Conservation (phyloP, 306 rosid species). For the Nissolia schottii region DNA sequence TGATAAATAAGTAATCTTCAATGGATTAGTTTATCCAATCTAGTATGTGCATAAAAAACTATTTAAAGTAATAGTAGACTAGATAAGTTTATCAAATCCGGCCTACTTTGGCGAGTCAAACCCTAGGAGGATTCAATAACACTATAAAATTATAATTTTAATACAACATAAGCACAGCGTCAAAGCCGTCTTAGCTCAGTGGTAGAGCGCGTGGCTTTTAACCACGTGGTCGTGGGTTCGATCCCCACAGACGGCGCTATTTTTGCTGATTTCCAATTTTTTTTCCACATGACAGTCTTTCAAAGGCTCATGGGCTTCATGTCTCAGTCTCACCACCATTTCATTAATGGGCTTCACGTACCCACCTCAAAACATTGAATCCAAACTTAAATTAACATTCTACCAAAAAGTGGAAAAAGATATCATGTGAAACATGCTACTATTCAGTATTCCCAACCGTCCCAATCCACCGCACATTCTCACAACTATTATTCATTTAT, state of each 20-base stretch:
- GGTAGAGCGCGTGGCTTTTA: slow-evolving; percentile 77
- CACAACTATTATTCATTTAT: slow-evolving; percentile 16
- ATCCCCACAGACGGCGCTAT: slow-evolving; percentile 76
- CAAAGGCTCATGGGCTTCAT: slow-evolving; percentile 23
- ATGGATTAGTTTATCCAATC: no score
- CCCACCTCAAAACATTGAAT: slow-evolving; percentile 11
- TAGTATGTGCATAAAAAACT: no score
- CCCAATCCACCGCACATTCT: slow-evolving; percentile 45
- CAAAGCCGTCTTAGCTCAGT: slow-evolving; percentile 60
- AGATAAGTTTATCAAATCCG: no score
- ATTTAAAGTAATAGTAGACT: no score
- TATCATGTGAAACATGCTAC: slow-evolving; percentile 48
- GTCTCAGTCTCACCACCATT: not conserved
- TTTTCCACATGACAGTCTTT: not conserved
- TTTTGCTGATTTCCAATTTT: no score
- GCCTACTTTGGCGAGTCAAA: no score
- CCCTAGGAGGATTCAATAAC: no score
- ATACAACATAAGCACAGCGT: no score
- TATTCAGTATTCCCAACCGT: slow-evolving; percentile 10
- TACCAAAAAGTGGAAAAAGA: not conserved
- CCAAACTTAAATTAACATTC: slow-evolving; percentile 1
- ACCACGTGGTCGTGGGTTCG: slow-evolving; percentile 75
- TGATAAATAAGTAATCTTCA: no score
- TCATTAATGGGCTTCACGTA: slow-evolving; percentile 62
- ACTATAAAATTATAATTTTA: no score